Conservation (phyloP, 768 basidiomycete species). For the Lactarius indigo region DNA sequence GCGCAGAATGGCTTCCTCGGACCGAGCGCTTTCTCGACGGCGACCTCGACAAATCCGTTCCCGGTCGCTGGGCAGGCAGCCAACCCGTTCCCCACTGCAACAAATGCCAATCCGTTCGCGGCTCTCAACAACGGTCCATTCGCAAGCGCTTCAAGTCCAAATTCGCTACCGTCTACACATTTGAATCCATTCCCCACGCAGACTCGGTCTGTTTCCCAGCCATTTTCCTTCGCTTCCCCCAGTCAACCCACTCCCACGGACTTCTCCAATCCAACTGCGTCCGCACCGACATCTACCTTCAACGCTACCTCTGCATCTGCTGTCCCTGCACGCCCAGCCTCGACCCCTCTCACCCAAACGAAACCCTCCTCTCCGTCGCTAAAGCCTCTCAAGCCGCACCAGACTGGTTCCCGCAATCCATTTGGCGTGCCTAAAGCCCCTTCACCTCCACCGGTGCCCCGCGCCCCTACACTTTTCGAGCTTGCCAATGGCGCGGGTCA, state of each 20-base stretch:
- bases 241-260: neutral
- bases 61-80: neutral
- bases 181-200: constrained; percentile 13
- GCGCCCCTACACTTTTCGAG: constrained; percentile 78
- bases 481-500: constrained; percentile 50
- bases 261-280: constrained; percentile 10
- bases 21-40: constrained; percentile 4
- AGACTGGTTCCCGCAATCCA: constrained; percentile 93
- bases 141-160: neutral
- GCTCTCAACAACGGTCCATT: neutral
- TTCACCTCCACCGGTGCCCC: constrained; percentile 59
- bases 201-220: constrained; percentile 5
- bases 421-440: constrained; percentile 73
- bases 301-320: constrained; percentile 22
- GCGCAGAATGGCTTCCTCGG: constrained; percentile 10
- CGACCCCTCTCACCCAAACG: constrained; percentile 59
- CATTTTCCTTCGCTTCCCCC: constrained; percentile 10
- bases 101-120: constrained; percentile 14
- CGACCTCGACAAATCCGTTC: constrained; percentile 11
- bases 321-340: constrained; percentile 59
- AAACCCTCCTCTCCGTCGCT: constrained; percentile 42
- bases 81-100: constrained; percentile 17
- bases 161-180: neutral
- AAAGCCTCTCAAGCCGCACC: constrained; percentile 76
- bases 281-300: constrained; percentile 25